phyloP scores from a whole-genome alignment of 805 yeast species.

The Suhomyces sp. region DNA sequence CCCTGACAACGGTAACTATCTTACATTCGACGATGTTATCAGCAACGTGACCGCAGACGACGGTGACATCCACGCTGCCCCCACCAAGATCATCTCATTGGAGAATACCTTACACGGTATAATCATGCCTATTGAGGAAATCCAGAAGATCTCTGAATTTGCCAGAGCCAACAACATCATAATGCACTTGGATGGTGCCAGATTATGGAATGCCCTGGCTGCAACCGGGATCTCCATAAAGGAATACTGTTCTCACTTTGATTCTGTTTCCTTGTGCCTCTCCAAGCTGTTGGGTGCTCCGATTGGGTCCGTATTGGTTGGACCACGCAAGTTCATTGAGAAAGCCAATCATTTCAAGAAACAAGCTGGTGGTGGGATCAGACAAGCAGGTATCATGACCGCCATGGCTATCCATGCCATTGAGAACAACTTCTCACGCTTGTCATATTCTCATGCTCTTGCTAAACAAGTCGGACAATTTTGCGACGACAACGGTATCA shows the following conservation, averaged over 20 bases:
- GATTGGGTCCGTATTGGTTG: slow-evolving; percentile 84
- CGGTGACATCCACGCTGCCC: slow-evolving; percentile 85
- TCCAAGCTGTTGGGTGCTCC: slow-evolving; percentile 94
- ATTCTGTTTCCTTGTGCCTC: slow-evolving; percentile 84
- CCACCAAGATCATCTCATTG: slow-evolving; percentile 78
- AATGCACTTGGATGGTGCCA: slow-evolving; percentile 92
- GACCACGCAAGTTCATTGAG: slow-evolving; percentile 54
- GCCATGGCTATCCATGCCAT: slow-evolving; percentile 80
- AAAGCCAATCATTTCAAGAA: slow-evolving; percentile 84
- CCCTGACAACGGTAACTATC: slow-evolving; percentile 72
- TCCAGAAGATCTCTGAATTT: slow-evolving; percentile 67
- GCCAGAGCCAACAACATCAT: slow-evolving; percentile 58
- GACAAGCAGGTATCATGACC: slow-evolving; percentile 83
- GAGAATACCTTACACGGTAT: slow-evolving; percentile 90
- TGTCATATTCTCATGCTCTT: slow-evolving; percentile 48
- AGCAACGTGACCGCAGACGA: slow-evolving; percentile 64
- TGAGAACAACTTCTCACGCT: slow-evolving; percentile 65
- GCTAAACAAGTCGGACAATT: slow-evolving; percentile 55
- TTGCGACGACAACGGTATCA: slow-evolving; percentile 53
- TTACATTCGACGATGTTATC: slow-evolving; percentile 78
- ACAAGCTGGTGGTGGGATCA: slow-evolving; percentile 90
- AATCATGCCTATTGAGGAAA: slow-evolving; percentile 76
- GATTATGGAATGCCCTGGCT: slow-evolving; percentile 86
- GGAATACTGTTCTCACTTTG: slow-evolving; percentile 76
- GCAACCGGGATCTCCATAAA: slow-evolving; percentile 66